A percentile compares a stretch with the other conserved stretches of the same genome.
These are phyloP conservation scores for Rusavskia elegans DNA, from an alignment of 495 filamentous ascomycete species.

Conservation along the genomic window DNA sequence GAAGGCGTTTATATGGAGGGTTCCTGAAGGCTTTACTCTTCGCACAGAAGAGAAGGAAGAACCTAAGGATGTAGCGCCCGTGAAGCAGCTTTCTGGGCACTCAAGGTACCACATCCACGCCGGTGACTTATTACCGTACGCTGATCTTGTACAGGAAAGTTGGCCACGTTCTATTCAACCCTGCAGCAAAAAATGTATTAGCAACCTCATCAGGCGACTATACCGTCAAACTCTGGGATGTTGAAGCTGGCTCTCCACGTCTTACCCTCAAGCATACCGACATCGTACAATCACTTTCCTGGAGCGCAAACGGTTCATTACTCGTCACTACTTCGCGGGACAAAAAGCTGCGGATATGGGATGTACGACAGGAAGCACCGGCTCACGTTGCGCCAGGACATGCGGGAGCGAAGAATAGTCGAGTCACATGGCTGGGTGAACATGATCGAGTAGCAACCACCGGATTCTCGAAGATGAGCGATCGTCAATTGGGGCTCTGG, in stretches of 20 bases:
- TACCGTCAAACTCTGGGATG: constrained; percentile 92
- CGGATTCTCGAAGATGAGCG: constrained; percentile 95
- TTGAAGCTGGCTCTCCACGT: constrained; percentile 56
- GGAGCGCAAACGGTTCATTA: constrained; percentile 82
- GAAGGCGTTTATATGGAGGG: constrained; percentile 82
- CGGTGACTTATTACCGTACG: background rate
- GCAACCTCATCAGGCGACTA: constrained; percentile 91
- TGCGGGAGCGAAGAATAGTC: constrained; percentile 88
- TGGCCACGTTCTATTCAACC: constrained; percentile 95
- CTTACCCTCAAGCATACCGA: constrained; percentile 70
- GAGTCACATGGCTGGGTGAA: constrained; percentile 91
- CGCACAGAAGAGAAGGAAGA: constrained; percentile 63
- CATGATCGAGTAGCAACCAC: constrained; percentile 89
- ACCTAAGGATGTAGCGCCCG: constrained; percentile 60
- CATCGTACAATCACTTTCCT: constrained; percentile 87
- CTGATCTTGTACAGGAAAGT: constrained; percentile 52
- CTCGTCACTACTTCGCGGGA: constrained; percentile 89
- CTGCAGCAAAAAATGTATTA: constrained; percentile 86
- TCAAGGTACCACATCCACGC: constrained; percentile 22
- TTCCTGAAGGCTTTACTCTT: constrained; percentile 75
- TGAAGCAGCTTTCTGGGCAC: constrained; percentile 60
- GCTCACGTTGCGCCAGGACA: constrained; percentile 77
- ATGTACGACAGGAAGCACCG: constrained; percentile 80
- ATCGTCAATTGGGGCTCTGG: constrained; percentile 90
- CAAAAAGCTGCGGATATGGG: constrained; percentile 96